These are phyloP conservation scores for Coniochaeta sp. DNA, from an alignment of 2,329 filamentous ascomycete genomes.

Conservation along the genomic window DNA sequence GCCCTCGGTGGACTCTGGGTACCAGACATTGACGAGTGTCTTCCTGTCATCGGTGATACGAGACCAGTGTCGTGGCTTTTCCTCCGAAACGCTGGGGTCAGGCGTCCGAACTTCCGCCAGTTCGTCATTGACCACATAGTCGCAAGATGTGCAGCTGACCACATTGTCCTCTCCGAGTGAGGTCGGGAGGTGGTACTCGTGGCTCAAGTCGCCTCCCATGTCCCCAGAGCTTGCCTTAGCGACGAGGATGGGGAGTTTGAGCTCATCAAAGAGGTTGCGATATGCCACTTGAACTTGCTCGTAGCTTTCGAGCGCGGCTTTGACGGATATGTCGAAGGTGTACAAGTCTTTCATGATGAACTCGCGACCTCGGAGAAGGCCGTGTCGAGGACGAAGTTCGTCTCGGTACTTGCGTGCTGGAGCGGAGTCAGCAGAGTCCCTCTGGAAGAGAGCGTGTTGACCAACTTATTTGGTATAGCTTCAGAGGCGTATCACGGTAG, in stretches of 20 bases:
- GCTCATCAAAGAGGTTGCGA: slow-evolving; percentile 66
- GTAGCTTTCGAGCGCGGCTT: slow-evolving; percentile 75
- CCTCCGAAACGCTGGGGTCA: not conserved
- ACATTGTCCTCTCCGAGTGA: slow-evolving; percentile 78
- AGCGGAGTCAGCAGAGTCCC: not conserved
- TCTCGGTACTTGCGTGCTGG: slow-evolving; percentile 88
- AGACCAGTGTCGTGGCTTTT: slow-evolving; percentile 34
- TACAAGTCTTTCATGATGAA: slow-evolving; percentile 99
- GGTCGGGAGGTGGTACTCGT: slow-evolving; percentile 86
- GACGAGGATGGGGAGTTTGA: slow-evolving; percentile 76
- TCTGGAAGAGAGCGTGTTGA: not conserved
- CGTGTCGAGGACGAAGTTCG: slow-evolving; percentile 81
- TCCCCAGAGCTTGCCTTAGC: slow-evolving; percentile 91
- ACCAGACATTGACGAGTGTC: slow-evolving; percentile 64
- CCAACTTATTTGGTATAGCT: slow-evolving; percentile 83
- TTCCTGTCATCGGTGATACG: slow-evolving; percentile 61
- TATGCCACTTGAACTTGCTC: slow-evolving; percentile 67
- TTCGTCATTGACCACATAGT: slow-evolving; percentile 80
- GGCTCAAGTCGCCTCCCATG: slow-evolving; percentile 88
- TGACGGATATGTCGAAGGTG: slow-evolving; percentile 70
- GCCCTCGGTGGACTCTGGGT: slow-evolving; percentile 29
- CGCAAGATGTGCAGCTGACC: slow-evolving; percentile 65
- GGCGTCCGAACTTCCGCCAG: slow-evolving; percentile 43
- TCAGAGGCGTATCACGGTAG: slow-evolving; percentile 77
- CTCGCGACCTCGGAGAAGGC: slow-evolving; percentile 78